Conservation (phyloP, 345 rosid genomes). For the Populus pruinosa region DNA sequence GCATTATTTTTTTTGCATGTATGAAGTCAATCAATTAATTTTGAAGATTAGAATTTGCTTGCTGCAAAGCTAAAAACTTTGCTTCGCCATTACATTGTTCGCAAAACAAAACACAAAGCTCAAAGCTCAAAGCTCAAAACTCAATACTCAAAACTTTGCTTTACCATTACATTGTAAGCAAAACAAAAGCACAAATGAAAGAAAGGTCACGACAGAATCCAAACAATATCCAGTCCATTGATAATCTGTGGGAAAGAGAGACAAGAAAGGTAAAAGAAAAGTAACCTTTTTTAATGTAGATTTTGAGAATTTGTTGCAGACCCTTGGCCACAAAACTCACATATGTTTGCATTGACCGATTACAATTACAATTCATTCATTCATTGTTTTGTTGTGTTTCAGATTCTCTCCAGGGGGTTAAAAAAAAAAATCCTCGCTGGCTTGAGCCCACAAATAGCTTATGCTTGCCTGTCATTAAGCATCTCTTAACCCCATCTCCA, state of each 20-base stretch:
- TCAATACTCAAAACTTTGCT: neutral
- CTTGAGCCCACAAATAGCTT: neutral
- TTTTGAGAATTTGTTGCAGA: neutral
- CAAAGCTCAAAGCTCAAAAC: no score
- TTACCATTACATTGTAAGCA: neutral
- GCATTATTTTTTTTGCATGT: neutral
- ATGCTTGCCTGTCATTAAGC: neutral
- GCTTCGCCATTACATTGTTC: neutral
- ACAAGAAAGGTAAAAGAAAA: neutral
- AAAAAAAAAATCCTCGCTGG: neutral
- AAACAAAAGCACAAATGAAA: neutral
- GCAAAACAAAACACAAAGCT: neutral
- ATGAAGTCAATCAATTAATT: neutral
- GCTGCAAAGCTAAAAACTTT: neutral
- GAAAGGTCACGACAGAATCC: neutral
- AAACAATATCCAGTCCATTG: neutral
- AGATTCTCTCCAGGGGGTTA: neutral
- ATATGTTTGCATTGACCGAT: neutral
- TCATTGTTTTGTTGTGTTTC: neutral
- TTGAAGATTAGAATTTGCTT: neutral
- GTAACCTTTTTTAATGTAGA: neutral
- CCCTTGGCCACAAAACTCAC: neutral
- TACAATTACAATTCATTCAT: neutral
- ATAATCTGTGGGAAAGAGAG: neutral
- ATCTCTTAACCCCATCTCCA: neutral